Conservation (phyloP, 495 filamentous ascomycete species). For the Penicillium argentinense region DNA sequence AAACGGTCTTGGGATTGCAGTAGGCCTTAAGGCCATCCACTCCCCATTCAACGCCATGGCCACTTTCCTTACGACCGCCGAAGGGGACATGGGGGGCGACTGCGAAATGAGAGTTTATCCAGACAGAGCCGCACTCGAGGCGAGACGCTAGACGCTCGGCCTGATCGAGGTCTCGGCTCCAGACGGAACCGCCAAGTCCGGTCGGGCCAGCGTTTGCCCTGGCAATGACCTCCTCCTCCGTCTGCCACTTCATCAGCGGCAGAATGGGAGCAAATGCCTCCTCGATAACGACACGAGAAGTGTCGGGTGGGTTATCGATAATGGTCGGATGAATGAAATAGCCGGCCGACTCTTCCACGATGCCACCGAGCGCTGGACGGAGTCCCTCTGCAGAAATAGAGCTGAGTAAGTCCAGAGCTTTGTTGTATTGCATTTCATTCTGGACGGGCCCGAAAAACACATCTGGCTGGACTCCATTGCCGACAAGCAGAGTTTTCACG, state of each 20-base stretch:
- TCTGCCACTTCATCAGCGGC: conserved; percentile 53
- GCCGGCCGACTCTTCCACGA: conserved; percentile 39
- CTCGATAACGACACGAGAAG: conserved; percentile 47
- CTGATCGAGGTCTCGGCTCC: conserved; percentile 49
- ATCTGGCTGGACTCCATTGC: conserved; percentile 42
- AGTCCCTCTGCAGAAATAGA: conserved; percentile 48
- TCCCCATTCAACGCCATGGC: conserved; percentile 65
- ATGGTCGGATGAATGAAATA: conserved; percentile 58
- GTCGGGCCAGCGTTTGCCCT: conserved; percentile 56
- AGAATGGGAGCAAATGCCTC: conserved; percentile 57
- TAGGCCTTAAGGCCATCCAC: conserved; percentile 58
- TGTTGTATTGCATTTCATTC: conserved; percentile 59
- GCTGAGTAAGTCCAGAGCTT: conserved; percentile 49
- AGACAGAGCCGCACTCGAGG: conserved; percentile 57
- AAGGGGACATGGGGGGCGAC: conserved; percentile 55
- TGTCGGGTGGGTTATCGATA: conserved; percentile 57
- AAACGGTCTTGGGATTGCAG: conserved; percentile 57
- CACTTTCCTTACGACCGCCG: conserved; percentile 64
- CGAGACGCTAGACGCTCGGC: conserved; percentile 50
- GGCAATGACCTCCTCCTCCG: conserved; percentile 58
- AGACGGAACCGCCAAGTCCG: conserved; percentile 59
- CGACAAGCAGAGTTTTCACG: conserved; percentile 50
- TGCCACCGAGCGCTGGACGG: conserved; percentile 33
- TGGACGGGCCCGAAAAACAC: conserved; percentile 57
- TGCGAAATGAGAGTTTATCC: conserved; percentile 55